Evolutionary conservation across 352 stramenopile genomes (phyloP).

Genomic region (Phytopythium oedochilum): DNA sequence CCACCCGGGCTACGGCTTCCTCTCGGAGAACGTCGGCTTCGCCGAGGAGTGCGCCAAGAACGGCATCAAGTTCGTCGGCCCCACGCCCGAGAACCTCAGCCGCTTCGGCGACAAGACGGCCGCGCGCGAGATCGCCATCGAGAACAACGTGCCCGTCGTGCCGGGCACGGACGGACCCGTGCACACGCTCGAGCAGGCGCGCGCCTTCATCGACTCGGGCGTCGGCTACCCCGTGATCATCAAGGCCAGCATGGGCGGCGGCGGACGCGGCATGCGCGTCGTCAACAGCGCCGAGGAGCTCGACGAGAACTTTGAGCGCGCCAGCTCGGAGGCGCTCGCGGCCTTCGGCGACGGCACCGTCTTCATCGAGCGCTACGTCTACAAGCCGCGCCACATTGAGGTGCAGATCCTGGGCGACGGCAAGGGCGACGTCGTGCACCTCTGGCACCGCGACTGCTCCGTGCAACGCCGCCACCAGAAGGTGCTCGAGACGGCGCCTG

Average conservation of each 20-base stretch:
- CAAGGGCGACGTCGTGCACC: slow-evolving; percentile 92
- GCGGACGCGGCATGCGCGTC: slow-evolving; percentile 96
- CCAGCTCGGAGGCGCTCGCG: slow-evolving; percentile 81
- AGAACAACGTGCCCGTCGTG: slow-evolving; percentile 86
- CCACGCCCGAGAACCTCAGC: slow-evolving; percentile 90
- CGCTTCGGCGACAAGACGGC: slow-evolving; percentile 90
- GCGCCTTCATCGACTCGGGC: slow-evolving; percentile 87
- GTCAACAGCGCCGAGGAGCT: slow-evolving; percentile 82
- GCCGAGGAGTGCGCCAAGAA: slow-evolving; percentile 88
- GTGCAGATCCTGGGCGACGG: slow-evolving; percentile 96
- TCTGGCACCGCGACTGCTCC: slow-evolving; percentile 97
- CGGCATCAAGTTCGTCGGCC: slow-evolving; percentile 95
- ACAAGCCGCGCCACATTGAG: slow-evolving; percentile 96
- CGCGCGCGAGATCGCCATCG: slow-evolving; percentile 85
- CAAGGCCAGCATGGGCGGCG: slow-evolving; percentile 97
- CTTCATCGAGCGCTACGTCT: slow-evolving; percentile 96
- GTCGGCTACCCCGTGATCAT: slow-evolving; percentile 96
- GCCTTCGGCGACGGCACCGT: slow-evolving; percentile 94
- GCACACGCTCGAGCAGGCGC: slow-evolving; percentile 82
- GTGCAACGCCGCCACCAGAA: slow-evolving; percentile 99
- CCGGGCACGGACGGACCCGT: slow-evolving; percentile 90
- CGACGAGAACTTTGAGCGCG: slow-evolving; percentile 84
- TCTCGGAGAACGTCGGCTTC: slow-evolving; percentile 96
- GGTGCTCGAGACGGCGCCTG: slow-evolving; percentile 94
- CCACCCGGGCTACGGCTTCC: slow-evolving; percentile 97